Evolutionary conservation across 2,329 filamentous ascomycete species (phyloP).

Genomic region (Fusarium lyarnte): DNA sequence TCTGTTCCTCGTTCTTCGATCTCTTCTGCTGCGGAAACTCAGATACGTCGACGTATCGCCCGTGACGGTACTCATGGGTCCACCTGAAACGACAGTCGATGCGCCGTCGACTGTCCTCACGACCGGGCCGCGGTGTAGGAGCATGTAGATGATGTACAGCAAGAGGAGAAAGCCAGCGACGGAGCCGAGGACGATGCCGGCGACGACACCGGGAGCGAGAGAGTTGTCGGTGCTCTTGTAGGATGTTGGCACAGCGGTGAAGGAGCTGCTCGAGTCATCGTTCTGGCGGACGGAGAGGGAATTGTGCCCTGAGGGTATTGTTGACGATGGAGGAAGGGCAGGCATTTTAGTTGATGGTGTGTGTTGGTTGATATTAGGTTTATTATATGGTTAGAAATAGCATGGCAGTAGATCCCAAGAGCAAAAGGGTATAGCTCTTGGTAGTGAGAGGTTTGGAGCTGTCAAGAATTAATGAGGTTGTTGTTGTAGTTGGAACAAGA

Average conservation of each 20-base stretch:
- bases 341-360: slow-evolving; percentile 16
- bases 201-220: slow-evolving; percentile 55
- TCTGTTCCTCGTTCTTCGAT: slow-evolving; percentile 21
- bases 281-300: slow-evolving; percentile 37
- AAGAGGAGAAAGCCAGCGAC: slow-evolving; percentile 63
- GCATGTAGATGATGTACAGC: slow-evolving; percentile 61
- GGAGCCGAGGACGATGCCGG: slow-evolving; percentile 57
- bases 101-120: slow-evolving; percentile 37
- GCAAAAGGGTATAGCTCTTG: neutral
- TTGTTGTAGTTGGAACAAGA: slow-evolving; percentile 8
- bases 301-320: slow-evolving; percentile 18
- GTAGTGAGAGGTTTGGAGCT: neutral
- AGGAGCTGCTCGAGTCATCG: slow-evolving; percentile 30
- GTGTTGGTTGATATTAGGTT: neutral
- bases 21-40: slow-evolving; percentile 35
- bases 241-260: slow-evolving; percentile 48
- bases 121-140: slow-evolving; percentile 55
- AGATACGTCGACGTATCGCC: slow-evolving; percentile 36
- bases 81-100: slow-evolving; percentile 22
- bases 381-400: neutral
- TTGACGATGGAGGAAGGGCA: slow-evolving; percentile 24
- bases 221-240: slow-evolving; percentile 51
- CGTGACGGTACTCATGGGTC: slow-evolving; percentile 36
- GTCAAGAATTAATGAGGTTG: neutral
- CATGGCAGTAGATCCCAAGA: neutral